A percentile compares a stretch with the other conserved stretches of the same genome.
These are phyloP conservation scores for Alternaria arbusti DNA, from an alignment of 2,329 filamentous ascomycete species.

Conservation along the genomic window DNA sequence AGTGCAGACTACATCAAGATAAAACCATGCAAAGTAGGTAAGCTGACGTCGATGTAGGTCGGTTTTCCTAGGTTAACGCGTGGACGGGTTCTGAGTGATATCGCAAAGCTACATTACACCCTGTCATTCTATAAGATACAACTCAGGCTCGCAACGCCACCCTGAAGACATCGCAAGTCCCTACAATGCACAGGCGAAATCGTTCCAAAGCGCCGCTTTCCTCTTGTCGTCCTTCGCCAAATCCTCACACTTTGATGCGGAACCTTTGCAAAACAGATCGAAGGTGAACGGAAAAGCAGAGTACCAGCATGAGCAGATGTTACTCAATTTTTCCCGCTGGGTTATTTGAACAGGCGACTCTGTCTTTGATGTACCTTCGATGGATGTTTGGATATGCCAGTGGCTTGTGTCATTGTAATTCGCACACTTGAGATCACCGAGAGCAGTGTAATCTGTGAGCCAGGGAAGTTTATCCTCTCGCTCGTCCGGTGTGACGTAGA, in stretches of 20 bases:
- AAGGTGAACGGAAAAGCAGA: background rate
- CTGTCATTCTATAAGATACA: background rate
- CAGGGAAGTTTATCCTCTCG: background rate
- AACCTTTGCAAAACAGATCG: background rate
- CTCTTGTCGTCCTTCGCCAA: background rate
- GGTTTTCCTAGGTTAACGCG: background rate
- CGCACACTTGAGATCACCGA: background rate
- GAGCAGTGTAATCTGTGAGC: background rate
- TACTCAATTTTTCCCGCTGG: background rate
- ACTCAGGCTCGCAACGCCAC: background rate
- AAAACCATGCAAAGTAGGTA: background rate
- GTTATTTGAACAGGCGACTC: fast-evolving
- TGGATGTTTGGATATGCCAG: background rate
- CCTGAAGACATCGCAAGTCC: background rate
- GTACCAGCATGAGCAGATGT: background rate
- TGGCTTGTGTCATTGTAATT: background rate
- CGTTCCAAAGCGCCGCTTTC: background rate
- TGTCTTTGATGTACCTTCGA: background rate
- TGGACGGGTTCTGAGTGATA: background rate
- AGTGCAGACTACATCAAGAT: background rate
- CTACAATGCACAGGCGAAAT: background rate
- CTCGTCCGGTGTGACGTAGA: background rate
- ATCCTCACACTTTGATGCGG: background rate
- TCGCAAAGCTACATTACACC: background rate
- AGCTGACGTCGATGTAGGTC: background rate